These are phyloP conservation scores for Mycena amicta DNA, from an alignment of 768 basidiomycete species.

Conservation along the genomic window DNA sequence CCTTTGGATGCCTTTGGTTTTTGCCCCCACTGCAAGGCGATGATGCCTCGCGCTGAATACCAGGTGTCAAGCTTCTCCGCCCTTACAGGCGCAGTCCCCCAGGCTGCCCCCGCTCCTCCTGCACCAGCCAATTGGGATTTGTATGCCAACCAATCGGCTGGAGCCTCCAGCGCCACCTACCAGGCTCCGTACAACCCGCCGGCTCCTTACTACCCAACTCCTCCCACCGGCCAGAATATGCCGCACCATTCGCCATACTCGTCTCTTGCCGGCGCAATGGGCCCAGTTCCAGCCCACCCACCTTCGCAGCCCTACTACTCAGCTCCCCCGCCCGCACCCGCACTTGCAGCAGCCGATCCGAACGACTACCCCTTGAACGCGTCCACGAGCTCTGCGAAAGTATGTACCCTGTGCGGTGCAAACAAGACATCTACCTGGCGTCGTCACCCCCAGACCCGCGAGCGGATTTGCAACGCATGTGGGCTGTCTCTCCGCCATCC, in stretches of 20 bases:
- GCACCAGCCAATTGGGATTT: too few species aligned
- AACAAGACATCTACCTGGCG: background rate
- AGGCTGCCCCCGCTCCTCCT: too few species aligned
- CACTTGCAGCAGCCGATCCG: background rate
- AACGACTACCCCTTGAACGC: background rate
- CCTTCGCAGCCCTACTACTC: background rate
- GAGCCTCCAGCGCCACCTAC: too few species aligned
- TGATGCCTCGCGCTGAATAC: too few species aligned
- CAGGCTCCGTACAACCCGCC: too few species aligned
- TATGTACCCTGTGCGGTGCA: background rate
- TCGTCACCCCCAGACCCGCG: background rate
- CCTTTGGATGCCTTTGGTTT: too few species aligned
- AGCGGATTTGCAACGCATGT: background rate
- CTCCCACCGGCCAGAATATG: background rate
- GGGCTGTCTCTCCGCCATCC: background rate
- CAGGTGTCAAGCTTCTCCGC: too few species aligned
- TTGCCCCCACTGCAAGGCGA: too few species aligned
- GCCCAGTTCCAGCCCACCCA: background rate
- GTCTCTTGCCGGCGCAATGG: background rate
- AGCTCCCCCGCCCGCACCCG: background rate
- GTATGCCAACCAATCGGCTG: too few species aligned
- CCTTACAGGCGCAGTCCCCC: too few species aligned
- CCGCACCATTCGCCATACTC: background rate
- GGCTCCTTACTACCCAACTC: too few species aligned
- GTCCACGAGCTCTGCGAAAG: background rate